Conservation (phyloP, 2,329 filamentous ascomycete genomes). For the Calonectria pseudoreteaudii region DNA sequence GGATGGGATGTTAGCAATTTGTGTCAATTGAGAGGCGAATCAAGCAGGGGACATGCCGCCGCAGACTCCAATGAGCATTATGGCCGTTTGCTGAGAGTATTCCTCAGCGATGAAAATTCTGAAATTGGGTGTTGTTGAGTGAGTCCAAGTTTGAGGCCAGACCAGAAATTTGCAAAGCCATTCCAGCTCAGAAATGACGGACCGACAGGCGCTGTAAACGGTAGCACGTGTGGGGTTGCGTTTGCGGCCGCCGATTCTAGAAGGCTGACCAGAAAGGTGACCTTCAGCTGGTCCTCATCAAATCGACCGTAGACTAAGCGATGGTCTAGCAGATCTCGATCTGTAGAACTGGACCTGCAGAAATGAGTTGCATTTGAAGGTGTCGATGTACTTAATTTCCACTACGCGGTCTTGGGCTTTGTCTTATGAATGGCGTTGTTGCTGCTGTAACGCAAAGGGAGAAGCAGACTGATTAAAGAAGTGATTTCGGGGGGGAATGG, state of each 20-base stretch:
- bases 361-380: background rate
- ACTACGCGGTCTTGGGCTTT: background rate
- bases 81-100: constrained; percentile 19
- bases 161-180: constrained; percentile 10
- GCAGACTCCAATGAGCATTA: constrained; percentile 83
- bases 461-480: background rate
- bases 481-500: constrained; percentile 8
- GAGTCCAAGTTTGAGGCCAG: constrained; percentile 1
- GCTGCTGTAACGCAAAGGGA: constrained; percentile 4
- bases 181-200: constrained; percentile 7
- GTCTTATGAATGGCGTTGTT: constrained; percentile 6
- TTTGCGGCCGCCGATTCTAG: constrained; percentile 11
- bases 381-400: constrained; percentile 1
- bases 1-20: constrained; percentile 22
- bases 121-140: background rate
- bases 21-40: background rate
- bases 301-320: background rate
- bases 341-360: background rate
- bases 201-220: constrained; percentile 13
- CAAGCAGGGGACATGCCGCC: constrained; percentile 64
- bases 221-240: constrained; percentile 21
- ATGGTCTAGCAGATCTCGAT: background rate
- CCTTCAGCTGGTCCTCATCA: background rate
- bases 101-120: background rate
- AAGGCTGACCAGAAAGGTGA: constrained; percentile 7